phyloP scores from a whole-genome alignment of 139 green algal species.

The Marvania coccoides region DNA sequence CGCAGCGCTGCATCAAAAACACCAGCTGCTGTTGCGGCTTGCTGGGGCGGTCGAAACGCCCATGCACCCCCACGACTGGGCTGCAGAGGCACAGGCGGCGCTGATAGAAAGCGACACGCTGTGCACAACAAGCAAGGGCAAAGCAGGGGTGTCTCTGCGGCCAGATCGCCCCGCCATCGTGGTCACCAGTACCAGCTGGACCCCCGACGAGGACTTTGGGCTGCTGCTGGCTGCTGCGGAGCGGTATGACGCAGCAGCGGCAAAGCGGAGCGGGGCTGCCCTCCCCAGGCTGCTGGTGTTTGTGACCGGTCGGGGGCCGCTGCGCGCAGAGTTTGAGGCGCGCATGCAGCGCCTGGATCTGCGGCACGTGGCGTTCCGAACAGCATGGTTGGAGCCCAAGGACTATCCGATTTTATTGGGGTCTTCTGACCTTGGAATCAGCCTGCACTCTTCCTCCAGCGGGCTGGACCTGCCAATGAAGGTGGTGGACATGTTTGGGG shows the following conservation, averaged over 20 bases:
- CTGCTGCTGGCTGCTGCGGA: slow-evolving; percentile 73
- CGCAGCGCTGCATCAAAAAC: slow-evolving; percentile 18
- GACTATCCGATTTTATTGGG: slow-evolving; percentile 92
- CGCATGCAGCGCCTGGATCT: slow-evolving; percentile 59
- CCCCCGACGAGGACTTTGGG: slow-evolving; percentile 93
- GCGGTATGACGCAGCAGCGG: slow-evolving; percentile 16
- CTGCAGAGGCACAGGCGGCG: neutral
- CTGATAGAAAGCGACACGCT: neutral
- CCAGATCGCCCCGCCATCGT: slow-evolving; percentile 67
- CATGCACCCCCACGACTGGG: slow-evolving; percentile 26
- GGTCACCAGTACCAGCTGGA: slow-evolving; percentile 95
- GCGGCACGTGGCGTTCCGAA: slow-evolving; percentile 68
- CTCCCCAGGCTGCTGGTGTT: slow-evolving; percentile 37
- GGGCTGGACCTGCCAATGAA: slow-evolving; percentile 98
- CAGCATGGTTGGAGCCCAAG: slow-evolving; percentile 76
- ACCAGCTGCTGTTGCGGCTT: slow-evolving; percentile 33
- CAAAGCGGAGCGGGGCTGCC: neutral
- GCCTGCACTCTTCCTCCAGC: slow-evolving; percentile 81
- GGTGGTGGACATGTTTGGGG: slow-evolving; percentile 97
- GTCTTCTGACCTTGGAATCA: slow-evolving; percentile 84
- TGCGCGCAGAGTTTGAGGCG: slow-evolving; percentile 57
- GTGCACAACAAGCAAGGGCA: neutral
- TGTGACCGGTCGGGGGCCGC: slow-evolving; percentile 78
- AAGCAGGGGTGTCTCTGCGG: neutral
- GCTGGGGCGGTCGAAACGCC: neutral